Evolutionary conservation across 2,329 filamentous ascomycete species (phyloP), one percentile per base, ranked within the genome.

Genomic region (Nigrospora sphaerica): DNA sequence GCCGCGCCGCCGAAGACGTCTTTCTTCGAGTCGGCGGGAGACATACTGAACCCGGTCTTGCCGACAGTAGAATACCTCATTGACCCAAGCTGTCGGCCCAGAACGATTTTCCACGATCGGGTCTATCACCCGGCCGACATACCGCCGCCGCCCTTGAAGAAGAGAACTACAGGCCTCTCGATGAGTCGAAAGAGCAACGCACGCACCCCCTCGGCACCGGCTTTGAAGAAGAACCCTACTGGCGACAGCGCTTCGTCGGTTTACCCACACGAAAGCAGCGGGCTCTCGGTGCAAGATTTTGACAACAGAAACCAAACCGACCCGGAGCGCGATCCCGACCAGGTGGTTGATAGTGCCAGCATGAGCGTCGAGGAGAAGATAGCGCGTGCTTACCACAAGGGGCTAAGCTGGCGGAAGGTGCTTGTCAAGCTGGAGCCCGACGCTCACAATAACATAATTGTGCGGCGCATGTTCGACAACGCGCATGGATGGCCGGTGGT

Each of bases 321-420:
- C 46, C 71, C 72, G 0, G 66, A 72, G 42, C 73, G 70, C 54
- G 65, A 68, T 32, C 60, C 64, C 13, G 63, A 71, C 33, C 70
- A 75, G 9, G 62, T 75, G 0, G 62, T 81, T 3, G 82, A 86
- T 55, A 74, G 68, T 14, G 80, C 83, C 11, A 80, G 71, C 52
- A 91, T 97, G 81, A 88, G 87, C 52, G 90, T 97, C 1, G 93
- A 98, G 65, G 93, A 98, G 65, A 97, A 96, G 68, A 98, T 98
- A 54, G 93, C 93, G 2, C 81, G 93, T 40, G 93, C 90, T 13
- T 98, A 98, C 67, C 93, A 98, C 64, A 82, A 83, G 12, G 89
- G 89, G 52, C 69, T 98, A 17, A 88, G 88, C 2, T 98, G 93
- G 93, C 86, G 93, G 39, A 98, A 98, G 63, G 93, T 98, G 1